These are phyloP conservation scores for Coniosporium apollinis DNA, from an alignment of 495 filamentous ascomycete genomes.

Conservation along the genomic window DNA sequence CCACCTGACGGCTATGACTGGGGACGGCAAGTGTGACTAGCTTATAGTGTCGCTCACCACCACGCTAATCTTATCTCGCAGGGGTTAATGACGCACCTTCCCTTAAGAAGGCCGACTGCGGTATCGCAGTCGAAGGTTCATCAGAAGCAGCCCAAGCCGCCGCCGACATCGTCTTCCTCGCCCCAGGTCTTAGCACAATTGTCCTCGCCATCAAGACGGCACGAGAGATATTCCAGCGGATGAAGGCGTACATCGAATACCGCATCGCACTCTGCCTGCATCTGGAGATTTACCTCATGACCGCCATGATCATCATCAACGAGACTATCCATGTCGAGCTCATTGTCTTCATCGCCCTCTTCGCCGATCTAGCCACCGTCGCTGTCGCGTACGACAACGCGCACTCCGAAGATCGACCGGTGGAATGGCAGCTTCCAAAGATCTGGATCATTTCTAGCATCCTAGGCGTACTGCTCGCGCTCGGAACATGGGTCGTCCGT, in stretches of 20 bases:
- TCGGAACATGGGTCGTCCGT: constrained; percentile 55
- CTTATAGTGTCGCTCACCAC: not conserved
- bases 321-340: constrained; percentile 50
- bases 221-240: constrained; percentile 67
- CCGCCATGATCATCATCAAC: constrained; percentile 61
- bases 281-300: constrained; percentile 62
- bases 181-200: constrained; percentile 58
- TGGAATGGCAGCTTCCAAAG: constrained; percentile 65
- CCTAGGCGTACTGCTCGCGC: constrained; percentile 46
- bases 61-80: constrained; percentile 3
- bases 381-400: constrained; percentile 65
- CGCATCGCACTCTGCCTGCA: constrained; percentile 65
- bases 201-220: constrained; percentile 65
- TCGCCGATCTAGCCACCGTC: constrained; percentile 63
- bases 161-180: constrained; percentile 66
- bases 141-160: constrained; percentile 63
- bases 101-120: constrained; percentile 57
- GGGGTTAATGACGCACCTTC: constrained; percentile 61
- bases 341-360: constrained; percentile 62
- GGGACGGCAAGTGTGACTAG: constrained; percentile 29
- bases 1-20: constrained; percentile 61
- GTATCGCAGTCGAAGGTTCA: constrained; percentile 65
- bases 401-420: constrained; percentile 51
- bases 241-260: constrained; percentile 71
- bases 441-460: constrained; percentile 61